A percentile compares a stretch with the other conserved stretches of the same genome.
These are phyloP conservation scores for Brassica napus DNA, from an alignment of 345 rosid species.

Conservation along the genomic window DNA sequence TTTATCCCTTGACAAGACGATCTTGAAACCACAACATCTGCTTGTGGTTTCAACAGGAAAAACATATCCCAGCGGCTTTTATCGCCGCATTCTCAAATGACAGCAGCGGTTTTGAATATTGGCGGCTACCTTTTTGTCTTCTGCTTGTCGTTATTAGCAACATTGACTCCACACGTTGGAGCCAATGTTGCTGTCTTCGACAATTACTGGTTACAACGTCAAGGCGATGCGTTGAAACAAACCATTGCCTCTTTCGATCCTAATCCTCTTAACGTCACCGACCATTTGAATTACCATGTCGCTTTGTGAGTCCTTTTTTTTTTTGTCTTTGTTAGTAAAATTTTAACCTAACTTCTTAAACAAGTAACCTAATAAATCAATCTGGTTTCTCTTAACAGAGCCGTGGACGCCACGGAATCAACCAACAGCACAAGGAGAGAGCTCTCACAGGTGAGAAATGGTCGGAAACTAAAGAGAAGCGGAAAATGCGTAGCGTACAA, in stretches of 20 bases:
- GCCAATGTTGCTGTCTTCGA: conserved; percentile 33
- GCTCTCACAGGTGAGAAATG: conserved; percentile 24
- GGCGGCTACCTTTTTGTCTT: conserved; percentile 10
- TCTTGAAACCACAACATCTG: conserved; percentile 7
- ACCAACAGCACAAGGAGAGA: conserved; percentile 43
- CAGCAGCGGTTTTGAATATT: conserved; percentile 5
- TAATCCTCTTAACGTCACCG: conserved; percentile 33
- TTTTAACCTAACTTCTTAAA: conserved; percentile 1
- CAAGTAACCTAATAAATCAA: conserved; percentile 19
- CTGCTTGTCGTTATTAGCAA: conserved; percentile 23
- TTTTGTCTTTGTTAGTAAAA: conserved; percentile 12
- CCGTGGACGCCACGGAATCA: conserved; percentile 22
- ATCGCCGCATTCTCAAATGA: conserved; percentile 26
- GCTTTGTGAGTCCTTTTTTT: conserved; percentile 21
- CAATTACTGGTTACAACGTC: conserved; percentile 33
- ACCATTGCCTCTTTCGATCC: conserved; percentile 32
- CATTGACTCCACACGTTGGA: conserved; percentile 1
- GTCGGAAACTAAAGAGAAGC: conserved; percentile 16
- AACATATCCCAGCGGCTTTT: background rate
- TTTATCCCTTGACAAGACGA: background rate
- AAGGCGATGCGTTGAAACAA: conserved; percentile 15
- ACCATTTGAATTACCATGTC: conserved; percentile 35
- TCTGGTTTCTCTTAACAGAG: conserved; percentile 5
- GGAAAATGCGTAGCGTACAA: conserved; percentile 53
- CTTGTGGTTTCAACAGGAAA: conserved; percentile 9